Evolutionary conservation across 108 stramenopile genomes (phyloP).

Genomic region (Skeletonema menzelii): DNA sequence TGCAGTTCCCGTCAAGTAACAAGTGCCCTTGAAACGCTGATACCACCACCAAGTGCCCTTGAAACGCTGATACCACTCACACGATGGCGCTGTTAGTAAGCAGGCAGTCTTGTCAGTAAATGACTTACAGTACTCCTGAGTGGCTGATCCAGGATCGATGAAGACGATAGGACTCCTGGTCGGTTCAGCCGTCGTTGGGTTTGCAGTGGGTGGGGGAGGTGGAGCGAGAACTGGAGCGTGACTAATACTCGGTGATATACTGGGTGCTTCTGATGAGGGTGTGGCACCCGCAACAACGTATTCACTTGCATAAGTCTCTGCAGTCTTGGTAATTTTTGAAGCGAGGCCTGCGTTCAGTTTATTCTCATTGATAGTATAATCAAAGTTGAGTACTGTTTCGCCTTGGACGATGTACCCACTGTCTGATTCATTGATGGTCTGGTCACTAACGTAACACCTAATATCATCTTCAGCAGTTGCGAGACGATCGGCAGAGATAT

Average conservation of each 20-base stretch:
- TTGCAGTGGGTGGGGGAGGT: neutral
- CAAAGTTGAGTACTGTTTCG: constrained; percentile 28
- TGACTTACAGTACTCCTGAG: constrained; percentile 1
- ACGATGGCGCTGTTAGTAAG: neutral
- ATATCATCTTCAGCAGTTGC: constrained; percentile 2
- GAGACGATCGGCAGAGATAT: constrained; percentile 10
- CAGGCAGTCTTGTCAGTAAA: neutral
- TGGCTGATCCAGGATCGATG: neutral
- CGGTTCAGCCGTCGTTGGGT: neutral
- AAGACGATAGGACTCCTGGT: neutral
- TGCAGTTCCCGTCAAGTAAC: neutral
- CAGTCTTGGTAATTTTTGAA: constrained; percentile 9
- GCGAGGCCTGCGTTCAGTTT: neutral
- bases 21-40: neutral
- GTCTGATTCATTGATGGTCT: constrained; percentile 9
- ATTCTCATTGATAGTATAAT: constrained; percentile 10
- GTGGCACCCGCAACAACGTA: constrained; percentile 18
- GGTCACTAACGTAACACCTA: constrained; percentile 30
- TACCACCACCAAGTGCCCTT: neutral
- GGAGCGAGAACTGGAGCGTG: too few species aligned
- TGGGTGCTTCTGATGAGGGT: constrained; percentile 27
- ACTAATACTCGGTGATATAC: constrained; percentile 3
- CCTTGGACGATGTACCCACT: constrained; percentile 13
- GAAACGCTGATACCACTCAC: neutral
- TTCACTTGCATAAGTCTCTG: constrained; percentile 17